phyloP scores from a whole-genome alignment of 306 rosid species.

The Aeschynomene evenia region DNA sequence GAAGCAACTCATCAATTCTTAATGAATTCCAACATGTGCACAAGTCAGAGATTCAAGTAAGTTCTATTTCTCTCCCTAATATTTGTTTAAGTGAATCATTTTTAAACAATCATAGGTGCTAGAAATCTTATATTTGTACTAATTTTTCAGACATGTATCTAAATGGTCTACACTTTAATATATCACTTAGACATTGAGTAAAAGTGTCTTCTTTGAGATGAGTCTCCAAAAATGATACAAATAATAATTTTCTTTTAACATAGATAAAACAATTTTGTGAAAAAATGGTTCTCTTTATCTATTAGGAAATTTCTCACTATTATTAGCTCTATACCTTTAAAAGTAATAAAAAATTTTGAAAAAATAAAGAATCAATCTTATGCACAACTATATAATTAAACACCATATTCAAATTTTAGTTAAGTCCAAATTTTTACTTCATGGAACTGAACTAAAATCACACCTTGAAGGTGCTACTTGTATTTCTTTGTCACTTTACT shows the following conservation, averaged over 20 bases:
- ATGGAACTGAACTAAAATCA: background rate
- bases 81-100: background rate
- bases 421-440: background rate
- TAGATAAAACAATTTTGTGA: background rate
- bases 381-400: background rate
- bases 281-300: background rate
- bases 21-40: background rate
- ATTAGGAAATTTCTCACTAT: no score
- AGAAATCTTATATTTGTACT: background rate
- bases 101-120: background rate
- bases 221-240: no score
- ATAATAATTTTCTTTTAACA: background rate
- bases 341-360: background rate
- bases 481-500: background rate
- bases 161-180: background rate
- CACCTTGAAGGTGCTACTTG: background rate
- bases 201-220: no score
- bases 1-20: background rate
- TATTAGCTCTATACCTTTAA: no score
- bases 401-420: background rate
- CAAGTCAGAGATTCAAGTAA: conserved; percentile 25
- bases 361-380: background rate
- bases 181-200: no score
- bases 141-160: background rate
- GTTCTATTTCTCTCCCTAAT: background rate